Conservation (phyloP, 2,329 filamentous ascomycete genomes). For the Stachybotrys elegans region DNA sequence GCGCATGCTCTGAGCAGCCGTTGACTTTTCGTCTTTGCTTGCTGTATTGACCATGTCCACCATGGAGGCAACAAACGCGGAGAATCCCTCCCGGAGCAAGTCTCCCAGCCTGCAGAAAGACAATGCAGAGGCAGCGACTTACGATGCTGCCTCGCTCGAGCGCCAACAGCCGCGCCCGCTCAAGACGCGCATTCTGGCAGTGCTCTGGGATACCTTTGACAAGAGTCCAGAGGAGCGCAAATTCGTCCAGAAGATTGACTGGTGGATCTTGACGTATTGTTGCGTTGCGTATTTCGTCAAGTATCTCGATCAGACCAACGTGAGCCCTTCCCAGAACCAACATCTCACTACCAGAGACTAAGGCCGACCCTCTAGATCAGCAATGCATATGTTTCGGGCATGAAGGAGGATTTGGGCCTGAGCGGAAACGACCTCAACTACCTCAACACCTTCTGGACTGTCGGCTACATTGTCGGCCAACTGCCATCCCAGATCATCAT, state of each 20-base stretch:
- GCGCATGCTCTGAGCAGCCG: too few relatives aligned
- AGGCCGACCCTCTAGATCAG: too few relatives aligned
- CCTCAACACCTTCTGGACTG: conserved; percentile 44
- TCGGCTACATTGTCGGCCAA: conserved; percentile 50
- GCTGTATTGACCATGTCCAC: too few relatives aligned
- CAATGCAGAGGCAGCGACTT: neutral
- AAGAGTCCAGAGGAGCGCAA: conserved; percentile 25
- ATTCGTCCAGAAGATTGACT: conserved; percentile 27
- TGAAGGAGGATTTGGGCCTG: conserved; percentile 47
- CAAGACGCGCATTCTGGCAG: conserved; percentile 13
- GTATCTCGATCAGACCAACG: conserved; percentile 25
- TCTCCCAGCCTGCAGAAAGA: too few relatives aligned
- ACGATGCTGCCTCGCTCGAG: conserved; percentile 1
- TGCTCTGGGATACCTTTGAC: conserved; percentile 27
- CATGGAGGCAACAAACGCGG: too few relatives aligned
- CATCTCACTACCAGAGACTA: too few relatives aligned
- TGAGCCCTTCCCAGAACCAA: too few relatives aligned
- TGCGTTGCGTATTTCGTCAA: conserved; percentile 29
- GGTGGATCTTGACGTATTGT: neutral
- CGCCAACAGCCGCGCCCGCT: conserved; percentile 4
- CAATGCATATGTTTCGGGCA: conserved; percentile 33
- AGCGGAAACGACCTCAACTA: conserved; percentile 50
- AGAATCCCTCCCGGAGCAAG: too few relatives aligned
- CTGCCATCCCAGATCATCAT: conserved; percentile 30
- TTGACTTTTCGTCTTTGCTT: too few relatives aligned